Conservation (phyloP, 2,329 filamentous ascomycete species). For the Ceratocystis colombiana region DNA sequence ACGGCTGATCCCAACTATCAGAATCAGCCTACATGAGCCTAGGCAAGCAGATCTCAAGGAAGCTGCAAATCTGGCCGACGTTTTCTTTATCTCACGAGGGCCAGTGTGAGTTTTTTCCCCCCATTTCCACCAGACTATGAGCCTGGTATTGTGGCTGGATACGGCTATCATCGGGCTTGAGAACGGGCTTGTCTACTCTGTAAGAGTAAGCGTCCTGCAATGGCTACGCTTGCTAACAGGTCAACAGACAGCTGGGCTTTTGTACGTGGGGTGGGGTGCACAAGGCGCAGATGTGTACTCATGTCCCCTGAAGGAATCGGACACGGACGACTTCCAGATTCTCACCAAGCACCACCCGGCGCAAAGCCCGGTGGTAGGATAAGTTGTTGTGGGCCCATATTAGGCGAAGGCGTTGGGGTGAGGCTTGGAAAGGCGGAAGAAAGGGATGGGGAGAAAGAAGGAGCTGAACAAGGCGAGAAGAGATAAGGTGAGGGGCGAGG, state of each 20-base stretch:
- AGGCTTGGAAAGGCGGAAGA: too few relatives aligned
- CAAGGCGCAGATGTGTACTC: slow-evolving; percentile 35
- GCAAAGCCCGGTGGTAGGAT: background rate
- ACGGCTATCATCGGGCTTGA: background rate
- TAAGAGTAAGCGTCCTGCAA: background rate
- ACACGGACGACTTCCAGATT: slow-evolving; percentile 5
- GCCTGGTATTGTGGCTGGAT: background rate
- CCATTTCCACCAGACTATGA: background rate
- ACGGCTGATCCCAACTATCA: slow-evolving; percentile 41
- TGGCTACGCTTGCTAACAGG: background rate
- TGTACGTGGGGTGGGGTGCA: slow-evolving; percentile 56
- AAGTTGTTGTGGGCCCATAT: background rate
- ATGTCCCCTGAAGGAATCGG: background rate
- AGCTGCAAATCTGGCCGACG: slow-evolving; percentile 53
- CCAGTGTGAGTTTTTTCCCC: slow-evolving; percentile 12
- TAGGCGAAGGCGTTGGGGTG: background rate
- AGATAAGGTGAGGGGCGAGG: background rate
- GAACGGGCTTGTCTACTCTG: background rate
- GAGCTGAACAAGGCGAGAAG: too few relatives aligned
- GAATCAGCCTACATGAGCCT: slow-evolving; percentile 65
- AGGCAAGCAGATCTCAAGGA: slow-evolving; percentile 48
- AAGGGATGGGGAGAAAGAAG: too few relatives aligned
- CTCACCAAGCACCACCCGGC: background rate
- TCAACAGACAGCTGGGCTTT: slow-evolving; percentile 38
- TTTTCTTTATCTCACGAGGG: slow-evolving; percentile 65